Conservation (phyloP, 2,329 filamentous ascomycete species). For the Paecilomyces variotii region DNA sequence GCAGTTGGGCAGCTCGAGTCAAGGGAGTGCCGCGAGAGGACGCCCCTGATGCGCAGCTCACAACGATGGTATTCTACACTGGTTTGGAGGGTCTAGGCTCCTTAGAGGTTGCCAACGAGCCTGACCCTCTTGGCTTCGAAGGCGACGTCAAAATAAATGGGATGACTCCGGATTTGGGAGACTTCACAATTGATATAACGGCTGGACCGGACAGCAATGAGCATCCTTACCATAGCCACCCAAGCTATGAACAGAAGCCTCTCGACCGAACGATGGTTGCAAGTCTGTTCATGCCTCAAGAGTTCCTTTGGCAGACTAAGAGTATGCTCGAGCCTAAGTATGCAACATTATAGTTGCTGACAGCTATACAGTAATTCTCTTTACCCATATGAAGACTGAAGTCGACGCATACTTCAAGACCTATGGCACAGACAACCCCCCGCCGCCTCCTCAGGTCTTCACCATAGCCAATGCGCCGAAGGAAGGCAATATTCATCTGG, state of each 20-base stretch:
- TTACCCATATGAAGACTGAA: conserved; percentile 55
- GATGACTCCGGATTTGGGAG: conserved; percentile 61
- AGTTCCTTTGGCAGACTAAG: conserved; percentile 78
- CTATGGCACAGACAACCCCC: conserved; percentile 58
- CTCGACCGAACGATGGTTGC: conserved; percentile 68
- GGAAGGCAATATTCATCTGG: conserved; percentile 70
- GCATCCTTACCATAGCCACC: conserved; percentile 50
- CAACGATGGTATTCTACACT: conserved; percentile 73
- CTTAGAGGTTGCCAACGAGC: conserved; percentile 51
- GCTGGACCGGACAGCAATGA: conserved; percentile 57
- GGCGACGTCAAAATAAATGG: conserved; percentile 64
- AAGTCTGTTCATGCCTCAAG: conserved; percentile 58
- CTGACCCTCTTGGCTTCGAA: conserved; percentile 44
- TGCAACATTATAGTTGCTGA: background rate
- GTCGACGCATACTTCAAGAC: conserved; percentile 52
- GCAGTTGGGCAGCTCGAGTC: conserved; percentile 85
- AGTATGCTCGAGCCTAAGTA: conserved; percentile 32
- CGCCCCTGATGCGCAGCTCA: conserved; percentile 59
- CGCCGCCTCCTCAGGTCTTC: conserved; percentile 79
- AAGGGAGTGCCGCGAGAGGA: conserved; percentile 70
- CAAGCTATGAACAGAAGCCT: conserved; percentile 59
- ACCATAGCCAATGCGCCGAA: conserved; percentile 57
- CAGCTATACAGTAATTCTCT: conserved; percentile 43
- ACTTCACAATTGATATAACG: conserved; percentile 72
- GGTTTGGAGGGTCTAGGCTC: conserved; percentile 68